Evolutionary conservation across 129 eudicot species (phyloP), one percentile per base, ranked within the genome.

Genomic region (Escallonia herrerae): DNA sequence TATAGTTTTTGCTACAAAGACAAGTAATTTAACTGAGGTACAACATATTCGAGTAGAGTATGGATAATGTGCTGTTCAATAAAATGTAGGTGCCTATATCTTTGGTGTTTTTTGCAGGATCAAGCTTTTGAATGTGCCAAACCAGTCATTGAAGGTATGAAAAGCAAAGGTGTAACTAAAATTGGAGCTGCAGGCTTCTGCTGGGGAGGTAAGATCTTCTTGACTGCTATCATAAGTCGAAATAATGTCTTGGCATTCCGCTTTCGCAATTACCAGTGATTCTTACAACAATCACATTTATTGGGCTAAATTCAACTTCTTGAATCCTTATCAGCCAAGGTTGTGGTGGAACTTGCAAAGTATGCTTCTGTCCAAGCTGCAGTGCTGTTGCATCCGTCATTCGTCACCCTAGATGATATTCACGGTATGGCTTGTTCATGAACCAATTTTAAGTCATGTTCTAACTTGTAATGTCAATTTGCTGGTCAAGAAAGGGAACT

Each of bases 121-220:
- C 80, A 72, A 66, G 85, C 75, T 54, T 76, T 72, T 41, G 79
- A 79, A 69, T 56, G 72, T 55, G 85, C 82, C 56, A 79, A 76
- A 45, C 75, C 72, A 8, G 63, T 83, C 12, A 46, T 79, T 52
- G 84, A 82, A 74, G 95, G 87, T 78, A 62, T 90, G 37, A 84
- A 87, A 76, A 76, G 71, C 72, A 84, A 87, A 71, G 95, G 97
- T 47, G 39, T 90, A 46, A 55, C 81, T 4, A 90, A 84, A 66
- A 72, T 90, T 60, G 97, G 95, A 70, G 95, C 97, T 63, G 97
- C 82, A 15, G 97, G 97, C 67, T 84, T 82, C 65, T 87, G 97
- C 61, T 90, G 97, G 97, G 97, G 97, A 72, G 97, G 97, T 90
- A 22, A 64, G 76, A 39, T 75, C 57, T 56, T 43, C 40, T 54